Percentiles rank a stretch among this genome's conserved stretches.
These are phyloP conservation scores for Gastrodia elata DNA, from an alignment of 106 monocot genomes.

Conservation along the genomic window DNA sequence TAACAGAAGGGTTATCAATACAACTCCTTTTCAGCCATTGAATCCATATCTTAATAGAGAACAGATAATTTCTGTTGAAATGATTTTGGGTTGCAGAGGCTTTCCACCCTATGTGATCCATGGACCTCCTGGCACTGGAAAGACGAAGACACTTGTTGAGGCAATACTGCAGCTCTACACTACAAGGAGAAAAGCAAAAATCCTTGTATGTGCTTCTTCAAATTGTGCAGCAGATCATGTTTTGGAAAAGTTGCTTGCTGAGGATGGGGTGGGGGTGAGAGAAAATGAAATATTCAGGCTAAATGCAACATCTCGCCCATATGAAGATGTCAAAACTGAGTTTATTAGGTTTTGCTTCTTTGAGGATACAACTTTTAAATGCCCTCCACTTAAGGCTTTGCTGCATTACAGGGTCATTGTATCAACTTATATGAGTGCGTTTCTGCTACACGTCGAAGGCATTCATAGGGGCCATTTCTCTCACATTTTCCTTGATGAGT, in stretches of 20 bases:
- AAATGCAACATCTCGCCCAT: conserved; percentile 69
- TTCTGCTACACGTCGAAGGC: conserved; percentile 52
- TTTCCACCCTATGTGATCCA: conserved; percentile 80
- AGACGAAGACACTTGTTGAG: conserved; percentile 81
- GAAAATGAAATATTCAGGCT: conserved; percentile 60
- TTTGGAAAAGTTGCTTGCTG: conserved; percentile 51
- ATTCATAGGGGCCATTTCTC: conserved; percentile 54
- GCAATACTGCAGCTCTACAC: conserved; percentile 63
- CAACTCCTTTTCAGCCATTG: conserved; percentile 24
- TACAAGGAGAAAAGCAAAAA: conserved; percentile 23
- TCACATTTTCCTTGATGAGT: conserved; percentile 92
- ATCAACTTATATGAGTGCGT: conserved; percentile 91
- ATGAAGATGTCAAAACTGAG: conserved; percentile 77
- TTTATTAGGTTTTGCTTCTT: conserved; percentile 72
- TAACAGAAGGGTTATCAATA: conserved; percentile 25
- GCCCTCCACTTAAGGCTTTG: conserved; percentile 66
- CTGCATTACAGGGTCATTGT: conserved; percentile 58
- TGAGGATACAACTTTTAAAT: conserved; percentile 62
- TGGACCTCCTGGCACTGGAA: conserved; percentile 97
- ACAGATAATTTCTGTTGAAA: conserved; percentile 51
- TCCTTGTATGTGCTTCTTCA: conserved; percentile 89
- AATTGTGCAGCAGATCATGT: conserved; percentile 90
- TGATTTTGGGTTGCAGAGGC: conserved; percentile 82
- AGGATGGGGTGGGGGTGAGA: conserved; percentile 20
- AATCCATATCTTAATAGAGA: conserved; percentile 58